Base-by-base conservation (phyloP, 1,284 basidiomycete species). In the Cerrena zonata region DNA sequence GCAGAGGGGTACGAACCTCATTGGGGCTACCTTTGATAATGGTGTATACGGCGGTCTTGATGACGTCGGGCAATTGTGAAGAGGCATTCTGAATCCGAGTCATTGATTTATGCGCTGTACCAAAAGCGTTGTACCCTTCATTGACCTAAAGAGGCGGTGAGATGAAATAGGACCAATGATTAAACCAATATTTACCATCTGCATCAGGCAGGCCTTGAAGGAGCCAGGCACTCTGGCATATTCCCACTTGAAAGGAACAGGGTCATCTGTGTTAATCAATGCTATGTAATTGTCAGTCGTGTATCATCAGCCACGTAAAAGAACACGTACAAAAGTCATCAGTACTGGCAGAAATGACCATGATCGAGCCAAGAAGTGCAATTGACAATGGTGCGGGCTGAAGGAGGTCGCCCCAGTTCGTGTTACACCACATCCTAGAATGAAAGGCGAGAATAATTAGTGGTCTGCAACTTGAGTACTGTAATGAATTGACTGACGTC, bases 371-470 rank as follows among this genome's bases (percentile, higher is more conserved):
- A 7, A 55, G 43, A 4, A 53, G 48, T 5, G 54, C 48, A 30
- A 55, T 53, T 21, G 49, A 55, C 11, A 53, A 26, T 12, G 54
- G 54, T 5, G 54, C 54, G 22, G 52, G 54, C 23, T 55, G 54
- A 11, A 55, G 49, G 7, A 55, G 49, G 18, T 50, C 48, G 19
- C 48, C 52, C 54, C 54, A 55, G 22, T 55, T 55, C 12, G 54
- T 52, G 18, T 50, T 55, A 37, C 45, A 50, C 54, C 54, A 55
- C n/a, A n/a, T n/a, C n/a, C n/a, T n/a, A n/a, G n/a, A n/a, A n/a
- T n/a, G n/a, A n/a, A n/a, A n/a, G n/a, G n/a, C n/a, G n/a, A n/a
- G n/a, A n/a, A n/a, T n/a, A n/a, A n/a, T n/a, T n/a, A n/a, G n/a
- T n/a, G n/a, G n/a, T n/a, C n/a, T n/a, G n/a, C n/a, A n/a, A n/a